Base-by-base conservation (phyloP, 768 basidiomycete genomes). In the Amylocystis lapponica region DNA sequence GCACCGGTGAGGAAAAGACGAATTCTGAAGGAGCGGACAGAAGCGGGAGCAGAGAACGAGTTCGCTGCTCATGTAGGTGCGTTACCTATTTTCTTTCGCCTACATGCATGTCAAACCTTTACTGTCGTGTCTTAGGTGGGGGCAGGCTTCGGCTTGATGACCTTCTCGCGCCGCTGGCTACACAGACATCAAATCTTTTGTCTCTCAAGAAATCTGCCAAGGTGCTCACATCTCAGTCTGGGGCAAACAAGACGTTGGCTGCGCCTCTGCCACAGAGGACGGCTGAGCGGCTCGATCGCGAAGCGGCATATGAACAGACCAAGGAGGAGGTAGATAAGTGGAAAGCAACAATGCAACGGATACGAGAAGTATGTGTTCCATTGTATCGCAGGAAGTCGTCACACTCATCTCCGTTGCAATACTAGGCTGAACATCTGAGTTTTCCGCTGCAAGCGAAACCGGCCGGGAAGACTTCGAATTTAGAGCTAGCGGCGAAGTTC, bases 281-380 rank as follows among this genome's bases (percentile, higher is more conserved):
- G 0, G 89, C 96, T 60, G 93, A 96, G 48, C 83, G 87, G 33
- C 67, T 97, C 1, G 91, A 96, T 52, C 82, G 95, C 37, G 83
- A 92, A 58, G 95, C 93, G 7, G 95, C 95, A 0, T 96, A 95
- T 59, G 92, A 93, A 55, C 77, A 87, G 63, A 97, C 94, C 4
- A 91, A 89, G 59, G 75, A 78, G 49, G 94, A 97, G 61, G 85
- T 95, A 2, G 80, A 87, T 50, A 96, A 95, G 68, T 98, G 95
- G 96, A 78, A 78, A 21, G 81, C 78, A 5, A 88, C 90, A 3
- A 95, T 97, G 85, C 88, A 86, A 62, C 76, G 79, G 17, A 92
- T 99, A 51, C 83, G 84, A 51, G 90, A 97, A 68, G 89, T 86
- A 35, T 40, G 70, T 37, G 46, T 22, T 16, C 22, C 41, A 19